Conservation (phyloP, 768 basidiomycete genomes). For the Rhizopogon salebrosus region DNA sequence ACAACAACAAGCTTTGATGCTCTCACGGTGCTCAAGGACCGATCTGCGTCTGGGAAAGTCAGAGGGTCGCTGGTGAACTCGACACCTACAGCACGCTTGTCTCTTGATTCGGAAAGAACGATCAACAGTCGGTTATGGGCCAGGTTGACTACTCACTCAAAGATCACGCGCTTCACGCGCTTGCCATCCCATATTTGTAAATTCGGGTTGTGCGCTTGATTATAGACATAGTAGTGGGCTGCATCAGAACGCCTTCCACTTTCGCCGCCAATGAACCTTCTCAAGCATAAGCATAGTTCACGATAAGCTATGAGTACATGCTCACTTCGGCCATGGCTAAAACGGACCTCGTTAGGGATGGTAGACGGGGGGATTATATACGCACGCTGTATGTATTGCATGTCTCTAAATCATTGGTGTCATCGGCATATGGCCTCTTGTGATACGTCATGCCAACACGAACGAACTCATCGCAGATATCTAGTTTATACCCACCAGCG, state of each 20-base stretch:
- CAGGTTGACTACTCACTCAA: constrained; percentile 32
- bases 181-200: constrained; percentile 35
- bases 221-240: constrained; percentile 49
- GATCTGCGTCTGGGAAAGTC: constrained; percentile 15
- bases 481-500: constrained; percentile 26
- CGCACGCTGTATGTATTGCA: constrained; percentile 47
- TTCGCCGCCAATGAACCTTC: constrained; percentile 48
- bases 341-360: neutral
- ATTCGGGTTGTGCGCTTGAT: constrained; percentile 38
- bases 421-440: constrained; percentile 38
- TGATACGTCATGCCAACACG: constrained; percentile 42
- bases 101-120: constrained; percentile 8
- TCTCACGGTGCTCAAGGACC: constrained; percentile 21
- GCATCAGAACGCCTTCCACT: constrained; percentile 55
- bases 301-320: neutral
- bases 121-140: neutral
- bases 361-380: neutral
- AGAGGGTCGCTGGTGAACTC: constrained; percentile 39
- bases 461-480: constrained; percentile 42
- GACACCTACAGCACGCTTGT: constrained; percentile 38
- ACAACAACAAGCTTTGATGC: constrained; percentile 44
- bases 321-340: constrained; percentile 53
- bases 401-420: constrained; percentile 40
- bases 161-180: constrained; percentile 42
- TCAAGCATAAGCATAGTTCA: neutral